A percentile compares a stretch with the other conserved stretches of the same genome.
Conservation (phyloP, 2,329 filamentous ascomycete species). For the Penicillium sp. region DNA sequence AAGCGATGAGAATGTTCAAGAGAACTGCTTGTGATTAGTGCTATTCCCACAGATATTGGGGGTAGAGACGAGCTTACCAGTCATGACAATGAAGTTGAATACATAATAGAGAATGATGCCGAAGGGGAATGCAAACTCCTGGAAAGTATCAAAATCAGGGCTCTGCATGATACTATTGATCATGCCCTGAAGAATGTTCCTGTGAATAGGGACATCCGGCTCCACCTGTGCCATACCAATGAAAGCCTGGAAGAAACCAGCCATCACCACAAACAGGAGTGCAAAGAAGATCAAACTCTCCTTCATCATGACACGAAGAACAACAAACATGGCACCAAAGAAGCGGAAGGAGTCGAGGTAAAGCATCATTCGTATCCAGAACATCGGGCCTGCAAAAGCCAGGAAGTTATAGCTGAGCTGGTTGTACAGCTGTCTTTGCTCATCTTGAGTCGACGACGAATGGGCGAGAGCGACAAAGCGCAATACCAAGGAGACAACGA, state of each 20-base stretch:
- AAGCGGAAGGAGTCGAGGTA: slow-evolving; percentile 94
- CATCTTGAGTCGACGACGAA: slow-evolving; percentile 50
- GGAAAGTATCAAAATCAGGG: slow-evolving; percentile 87
- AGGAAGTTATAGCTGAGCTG: slow-evolving; percentile 89
- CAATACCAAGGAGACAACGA: slow-evolving; percentile 75
- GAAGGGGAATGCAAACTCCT: slow-evolving; percentile 88
- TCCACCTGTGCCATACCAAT: slow-evolving; percentile 86
- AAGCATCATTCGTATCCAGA: slow-evolving; percentile 89
- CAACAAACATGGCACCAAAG: slow-evolving; percentile 97
- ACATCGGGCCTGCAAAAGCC: slow-evolving; percentile 91
- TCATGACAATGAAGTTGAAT: slow-evolving; percentile 97
- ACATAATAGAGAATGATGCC: slow-evolving; percentile 95
- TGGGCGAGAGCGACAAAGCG: slow-evolving; percentile 77
- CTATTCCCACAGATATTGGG: slow-evolving; percentile 7
- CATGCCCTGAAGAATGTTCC: slow-evolving; percentile 58
- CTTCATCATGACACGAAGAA: slow-evolving; percentile 93
- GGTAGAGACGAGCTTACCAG: slow-evolving; percentile 46
- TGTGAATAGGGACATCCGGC: slow-evolving; percentile 57
- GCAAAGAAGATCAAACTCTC: slow-evolving; percentile 96
- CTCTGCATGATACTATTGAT: slow-evolving; percentile 88
- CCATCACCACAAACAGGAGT: slow-evolving; percentile 76
- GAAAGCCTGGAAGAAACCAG: slow-evolving; percentile 85
- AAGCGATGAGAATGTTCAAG: slow-evolving; percentile 92
- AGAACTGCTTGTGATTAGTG: slow-evolving; percentile 55
- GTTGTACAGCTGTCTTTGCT: slow-evolving; percentile 66